Percentiles rank a stretch among this genome's conserved stretches.
phyloP scores from a whole-genome alignment of 768 basidiomycete species.

The Termitomyces sp. region DNA sequence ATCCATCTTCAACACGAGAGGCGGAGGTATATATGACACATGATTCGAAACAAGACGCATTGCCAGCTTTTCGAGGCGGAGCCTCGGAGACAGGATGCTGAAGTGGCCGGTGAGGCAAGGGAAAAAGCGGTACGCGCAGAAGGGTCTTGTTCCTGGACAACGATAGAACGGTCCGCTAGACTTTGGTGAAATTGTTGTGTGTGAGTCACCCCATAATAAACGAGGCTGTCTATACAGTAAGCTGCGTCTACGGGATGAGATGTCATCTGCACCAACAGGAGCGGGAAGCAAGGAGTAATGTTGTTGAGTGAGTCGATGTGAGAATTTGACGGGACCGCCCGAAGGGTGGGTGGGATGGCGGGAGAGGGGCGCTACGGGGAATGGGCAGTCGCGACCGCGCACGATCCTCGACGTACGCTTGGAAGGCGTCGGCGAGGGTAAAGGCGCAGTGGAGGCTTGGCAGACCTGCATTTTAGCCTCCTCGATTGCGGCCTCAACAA shows the following conservation, averaged over 20 bases:
- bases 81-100: neutral
- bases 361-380: conserved; percentile 1
- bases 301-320: neutral
- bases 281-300: neutral
- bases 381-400: conserved; percentile 7
- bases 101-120: neutral
- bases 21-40: neutral
- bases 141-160: neutral
- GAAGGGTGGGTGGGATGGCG: neutral
- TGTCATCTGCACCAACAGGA: neutral
- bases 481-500: neutral
- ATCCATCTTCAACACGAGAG: neutral
- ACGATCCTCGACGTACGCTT: conserved; percentile 1
- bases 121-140: neutral
- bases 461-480: neutral
- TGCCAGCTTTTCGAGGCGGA: neutral
- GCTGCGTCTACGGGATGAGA: neutral
- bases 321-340: neutral
- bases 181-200: neutral
- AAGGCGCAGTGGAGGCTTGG: neutral
- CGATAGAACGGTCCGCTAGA: neutral
- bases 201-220: neutral
- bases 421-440: neutral
- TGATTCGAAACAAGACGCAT: neutral
- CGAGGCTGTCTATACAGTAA: neutral